Evolutionary conservation across 2,329 filamentous ascomycete genomes (phyloP).

Genomic region (Penicillium sp.): DNA sequence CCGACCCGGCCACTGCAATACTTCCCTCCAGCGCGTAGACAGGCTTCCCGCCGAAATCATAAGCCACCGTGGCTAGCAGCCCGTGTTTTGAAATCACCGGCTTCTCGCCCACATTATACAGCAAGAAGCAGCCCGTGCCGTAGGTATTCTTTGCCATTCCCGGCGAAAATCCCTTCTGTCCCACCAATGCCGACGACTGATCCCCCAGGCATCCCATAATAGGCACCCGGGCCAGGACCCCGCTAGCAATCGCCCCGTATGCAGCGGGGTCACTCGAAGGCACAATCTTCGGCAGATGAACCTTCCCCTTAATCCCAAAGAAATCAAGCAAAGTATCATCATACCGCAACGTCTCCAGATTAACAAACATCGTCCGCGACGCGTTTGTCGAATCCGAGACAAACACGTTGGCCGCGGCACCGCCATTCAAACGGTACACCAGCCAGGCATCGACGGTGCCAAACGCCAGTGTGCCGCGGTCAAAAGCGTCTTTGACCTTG

Average conservation of each 20-base stretch:
- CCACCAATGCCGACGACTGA: slow-evolving; percentile 82
- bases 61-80: slow-evolving; percentile 82
- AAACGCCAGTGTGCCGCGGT: slow-evolving; percentile 73
- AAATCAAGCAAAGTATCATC: slow-evolving; percentile 75
- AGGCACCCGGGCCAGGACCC: slow-evolving; percentile 65
- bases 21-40: slow-evolving; percentile 83
- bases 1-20: slow-evolving; percentile 78
- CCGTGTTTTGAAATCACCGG: slow-evolving; percentile 84
- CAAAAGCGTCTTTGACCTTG: slow-evolving; percentile 70
- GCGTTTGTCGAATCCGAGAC: slow-evolving; percentile 88
- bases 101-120: slow-evolving; percentile 84
- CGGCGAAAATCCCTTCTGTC: slow-evolving; percentile 78
- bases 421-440: slow-evolving; percentile 76
- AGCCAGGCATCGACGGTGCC: slow-evolving; percentile 89
- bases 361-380: slow-evolving; percentile 91
- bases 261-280: slow-evolving; percentile 72
- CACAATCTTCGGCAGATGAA: slow-evolving; percentile 76
- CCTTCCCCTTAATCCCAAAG: slow-evolving; percentile 73
- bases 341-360: slow-evolving; percentile 75
- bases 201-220: slow-evolving; percentile 84
- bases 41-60: slow-evolving; percentile 74
- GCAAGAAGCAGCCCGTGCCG: slow-evolving; percentile 83
- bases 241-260: slow-evolving; percentile 67
- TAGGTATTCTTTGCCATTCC: slow-evolving; percentile 90
- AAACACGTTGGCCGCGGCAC: slow-evolving; percentile 65